phyloP scores from a whole-genome alignment of 768 basidiomycete species.

The Xerocomellus intermedius region DNA sequence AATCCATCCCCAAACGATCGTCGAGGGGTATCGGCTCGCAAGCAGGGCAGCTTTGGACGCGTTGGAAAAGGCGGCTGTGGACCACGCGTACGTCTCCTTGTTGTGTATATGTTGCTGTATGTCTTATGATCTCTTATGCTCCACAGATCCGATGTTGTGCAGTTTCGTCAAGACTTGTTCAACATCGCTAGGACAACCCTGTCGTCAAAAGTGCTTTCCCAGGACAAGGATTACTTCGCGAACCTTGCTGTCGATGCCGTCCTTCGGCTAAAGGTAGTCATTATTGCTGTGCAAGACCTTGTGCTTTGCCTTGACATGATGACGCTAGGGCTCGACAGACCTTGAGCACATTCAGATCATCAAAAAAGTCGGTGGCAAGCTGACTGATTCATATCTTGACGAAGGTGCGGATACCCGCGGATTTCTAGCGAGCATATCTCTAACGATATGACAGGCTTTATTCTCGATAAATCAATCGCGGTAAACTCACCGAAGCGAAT shows the following conservation, averaged over 20 bases:
- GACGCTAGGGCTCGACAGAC: constrained; percentile 82
- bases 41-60: constrained; percentile 81
- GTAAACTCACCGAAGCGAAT: constrained; percentile 93
- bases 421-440: neutral
- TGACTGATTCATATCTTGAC: constrained; percentile 97
- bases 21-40: constrained; percentile 95
- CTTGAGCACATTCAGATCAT: constrained; percentile 99
- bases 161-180: constrained; percentile 87
- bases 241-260: constrained; percentile 98
- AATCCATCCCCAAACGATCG: constrained; percentile 97
- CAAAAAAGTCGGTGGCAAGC: constrained; percentile 99
- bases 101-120: neutral
- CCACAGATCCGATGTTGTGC: constrained; percentile 61
- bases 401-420: constrained; percentile 57
- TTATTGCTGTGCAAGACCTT: neutral
- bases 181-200: constrained; percentile 96
- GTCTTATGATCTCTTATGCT: neutral
- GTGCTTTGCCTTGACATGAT: neutral
- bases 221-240: constrained; percentile 97
- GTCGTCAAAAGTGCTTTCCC: constrained; percentile 92
- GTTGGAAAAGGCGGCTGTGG: constrained; percentile 76
- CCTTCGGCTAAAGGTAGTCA: constrained; percentile 75
- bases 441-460: constrained; percentile 65
- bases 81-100: constrained; percentile 68
- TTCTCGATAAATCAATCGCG: constrained; percentile 93